Evolutionary conservation across 371 early-diverging fungal species (phyloP).

Genomic region (Rhizopus delemar): DNA sequence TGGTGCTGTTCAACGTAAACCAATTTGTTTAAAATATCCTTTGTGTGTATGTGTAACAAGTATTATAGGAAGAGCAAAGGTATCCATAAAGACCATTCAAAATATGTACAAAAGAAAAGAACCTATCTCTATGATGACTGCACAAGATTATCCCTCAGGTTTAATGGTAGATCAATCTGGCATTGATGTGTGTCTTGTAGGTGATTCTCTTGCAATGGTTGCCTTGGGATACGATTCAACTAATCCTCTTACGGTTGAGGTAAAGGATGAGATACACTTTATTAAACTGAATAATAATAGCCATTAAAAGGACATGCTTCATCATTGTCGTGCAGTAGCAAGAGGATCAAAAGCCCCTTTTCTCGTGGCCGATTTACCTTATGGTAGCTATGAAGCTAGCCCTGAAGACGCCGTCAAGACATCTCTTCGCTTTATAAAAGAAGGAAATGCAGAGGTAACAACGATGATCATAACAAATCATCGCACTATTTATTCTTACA

Average conservation of each 20-base stretch:
- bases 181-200: conserved; percentile 88
- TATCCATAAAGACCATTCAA: conserved; percentile 77
- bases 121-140: conserved; percentile 86
- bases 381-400: conserved; percentile 85
- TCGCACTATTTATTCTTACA: neutral
- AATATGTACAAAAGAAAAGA: conserved; percentile 69
- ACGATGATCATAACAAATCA: neutral
- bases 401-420: conserved; percentile 74
- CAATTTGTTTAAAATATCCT: conserved; percentile 4
- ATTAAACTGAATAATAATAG: neutral
- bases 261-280: conserved; percentile 17
- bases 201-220: conserved; percentile 96
- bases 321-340: conserved; percentile 89
- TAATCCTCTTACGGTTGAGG: conserved; percentile 84
- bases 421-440: conserved; percentile 80
- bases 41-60: conserved; percentile 18
- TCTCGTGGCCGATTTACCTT: conserved; percentile 88
- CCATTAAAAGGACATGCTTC: conserved; percentile 82
- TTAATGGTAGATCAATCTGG: conserved; percentile 79
- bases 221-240: conserved; percentile 88
- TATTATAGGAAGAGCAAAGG: conserved; percentile 64
- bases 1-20: conserved; percentile 15
- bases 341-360: conserved; percentile 78
- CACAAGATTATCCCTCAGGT: conserved; percentile 90
- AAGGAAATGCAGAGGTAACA: conserved; percentile 82